Base-by-base conservation (phyloP, 306 rosid species). In the Dalbergia oliveri region DNA sequence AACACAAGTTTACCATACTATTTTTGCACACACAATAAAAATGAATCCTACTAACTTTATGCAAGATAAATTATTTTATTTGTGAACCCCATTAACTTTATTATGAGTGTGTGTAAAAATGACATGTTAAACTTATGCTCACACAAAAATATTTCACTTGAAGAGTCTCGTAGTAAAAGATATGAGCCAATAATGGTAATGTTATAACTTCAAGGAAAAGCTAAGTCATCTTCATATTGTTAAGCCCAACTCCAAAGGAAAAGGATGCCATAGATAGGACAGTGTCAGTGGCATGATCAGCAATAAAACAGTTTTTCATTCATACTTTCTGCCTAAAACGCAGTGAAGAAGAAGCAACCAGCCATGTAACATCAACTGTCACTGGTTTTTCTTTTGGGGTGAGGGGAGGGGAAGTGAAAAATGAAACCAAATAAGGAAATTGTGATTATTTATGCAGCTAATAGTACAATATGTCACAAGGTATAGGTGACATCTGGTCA, bases 401-500 rank as follows among this genome's bases (percentile, higher is more conserved):
- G 10, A 3, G 13, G 10, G 23, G 21, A 51, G 15, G 26, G 35
- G 33, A 54, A 54, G 10, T 14, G 59, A 70, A 15, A 18, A 49
- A 16, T 9, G 33, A 34, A 43, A 57, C 47, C 11, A 39, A 54
- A 63, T 51, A 54, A 58, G 59, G 35, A 56, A 78, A 45, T 50
- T 67, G 57, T 65, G 50, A 69, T 37, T 68, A 85, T 53, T 76
- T 62, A 51, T 35, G 73, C 68, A 82, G 56, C 72, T 70, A 76
- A 81, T 19, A 26, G 66, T 76, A 84, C 82, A 76, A 8, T 64
- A 37, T 70, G 79, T 13, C 80, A 79, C 66, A 67, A 49, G 26
- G 83, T 82, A 67, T 74, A 62, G 71, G 84, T 81, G 84, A 72
- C 88, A 87, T 64, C 75, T 66, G 53, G 63, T 80, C 53, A 77